phyloP scores from a whole-genome alignment of 192 early-diverging fungal species.

The Pilobolus umbonatus region DNA sequence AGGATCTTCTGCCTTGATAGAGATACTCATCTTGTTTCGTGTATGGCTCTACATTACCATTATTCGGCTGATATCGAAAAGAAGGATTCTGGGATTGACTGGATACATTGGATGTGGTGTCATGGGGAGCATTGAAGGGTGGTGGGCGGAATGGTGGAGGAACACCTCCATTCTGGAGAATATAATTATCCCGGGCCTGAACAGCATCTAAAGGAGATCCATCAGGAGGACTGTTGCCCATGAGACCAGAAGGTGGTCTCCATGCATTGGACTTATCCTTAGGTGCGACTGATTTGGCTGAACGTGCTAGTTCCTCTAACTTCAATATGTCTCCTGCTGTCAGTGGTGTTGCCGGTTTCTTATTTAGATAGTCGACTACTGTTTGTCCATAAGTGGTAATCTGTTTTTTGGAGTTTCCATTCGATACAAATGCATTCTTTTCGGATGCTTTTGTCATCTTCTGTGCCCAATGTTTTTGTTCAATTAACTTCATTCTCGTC shows the following conservation, averaged over 20 bases:
- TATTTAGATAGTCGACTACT: conserved; percentile 2
- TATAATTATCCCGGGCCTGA: conserved; percentile 8
- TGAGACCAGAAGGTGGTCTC: conserved; percentile 26
- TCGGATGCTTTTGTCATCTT: conserved; percentile 20
- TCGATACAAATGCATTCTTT: neutral
- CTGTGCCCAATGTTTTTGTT: conserved; percentile 23
- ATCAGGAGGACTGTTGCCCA: neutral
- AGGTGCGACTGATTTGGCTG: conserved; percentile 7
- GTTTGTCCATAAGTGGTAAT: neutral
- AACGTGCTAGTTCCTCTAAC: conserved; percentile 32
- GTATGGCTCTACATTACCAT: neutral
- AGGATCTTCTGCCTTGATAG: conserved; percentile 1
- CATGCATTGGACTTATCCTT: conserved; percentile 6
- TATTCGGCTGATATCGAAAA: neutral
- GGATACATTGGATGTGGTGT: neutral
- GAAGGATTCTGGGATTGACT: neutral
- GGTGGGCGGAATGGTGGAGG: conserved; percentile 12
- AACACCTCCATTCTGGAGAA: conserved; percentile 5
- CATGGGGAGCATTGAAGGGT: neutral
- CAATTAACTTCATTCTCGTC: conserved; percentile 4
- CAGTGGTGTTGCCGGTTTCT: neutral
- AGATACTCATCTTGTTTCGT: neutral
- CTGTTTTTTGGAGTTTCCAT: neutral
- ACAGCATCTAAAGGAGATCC: conserved; percentile 3
- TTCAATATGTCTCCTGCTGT: conserved; percentile 29